Evolutionary conservation across 1,284 basidiomycete species (phyloP), one percentile per base, ranked within the genome.

Genomic region (Tylopilus sp.): DNA sequence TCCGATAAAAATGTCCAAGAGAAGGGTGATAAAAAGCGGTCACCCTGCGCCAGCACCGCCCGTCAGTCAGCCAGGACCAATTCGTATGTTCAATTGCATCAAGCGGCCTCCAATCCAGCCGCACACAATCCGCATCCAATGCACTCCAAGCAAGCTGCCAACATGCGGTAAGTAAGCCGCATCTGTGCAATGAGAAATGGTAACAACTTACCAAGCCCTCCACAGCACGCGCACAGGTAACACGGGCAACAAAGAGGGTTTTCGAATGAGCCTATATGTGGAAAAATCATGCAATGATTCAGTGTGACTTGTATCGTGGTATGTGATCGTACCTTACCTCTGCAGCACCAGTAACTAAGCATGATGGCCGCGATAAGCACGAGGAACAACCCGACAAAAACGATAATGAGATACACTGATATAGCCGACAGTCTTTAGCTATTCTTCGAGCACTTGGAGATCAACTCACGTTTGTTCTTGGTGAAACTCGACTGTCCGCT

Each of bases 181-280:
- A 53, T 53, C 54, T 19, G 53, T 35, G 33, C 61, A 31, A 45
- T 52, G 25, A 34, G 29, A 61, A 42, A 60, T 48, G 8, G 21
- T 7, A 53, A 63, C 56, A n/a, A 81, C 85, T 71, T 72, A 88
- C 88, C 86, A 29, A 89, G 81, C 50, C 88, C 88, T 67, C 88
- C 88, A 67, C 88, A 89, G 76, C 87, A 89, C 6, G 88, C 88
- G 69, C 88, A 89, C 10, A 88, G 80, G 75, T 89, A 89, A 72
- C 88, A 89, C 3, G 88, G 88, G 71, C 87, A 89, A 71, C 88
- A 89, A 1, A 85, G 78, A 2, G 88, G 88, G 65, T 89, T 89
- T 68, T 86, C 72, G 71, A 89, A 89, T 1, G 84, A 74, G n/a
- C 85, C 87, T 87, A 62, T 21, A 66, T 67, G 64, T 64, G 54